Conservation (phyloP, 1,284 basidiomycete genomes). For the Volvariella volvacea region DNA sequence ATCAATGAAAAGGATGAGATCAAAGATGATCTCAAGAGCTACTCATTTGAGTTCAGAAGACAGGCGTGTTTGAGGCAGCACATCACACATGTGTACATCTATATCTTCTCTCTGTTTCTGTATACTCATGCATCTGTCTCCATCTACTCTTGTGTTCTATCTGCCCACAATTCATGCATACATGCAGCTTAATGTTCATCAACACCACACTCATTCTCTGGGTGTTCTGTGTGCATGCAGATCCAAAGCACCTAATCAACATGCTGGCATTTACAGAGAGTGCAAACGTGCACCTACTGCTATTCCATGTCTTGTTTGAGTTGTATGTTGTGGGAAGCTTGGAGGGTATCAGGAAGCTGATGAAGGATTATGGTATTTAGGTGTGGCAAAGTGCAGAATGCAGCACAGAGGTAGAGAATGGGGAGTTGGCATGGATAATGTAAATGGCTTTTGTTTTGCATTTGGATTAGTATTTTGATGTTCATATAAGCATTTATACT, state of each 20-base stretch:
- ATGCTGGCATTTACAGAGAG: conserved; percentile 49
- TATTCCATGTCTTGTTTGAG: conserved; percentile 46
- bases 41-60: conserved; percentile 55
- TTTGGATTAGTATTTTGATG: no score
- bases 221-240: conserved; percentile 46
- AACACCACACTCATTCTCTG: conserved; percentile 54
- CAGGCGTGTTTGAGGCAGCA: conserved; percentile 55
- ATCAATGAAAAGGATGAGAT: conserved; percentile 41
- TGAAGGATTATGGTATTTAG: conserved; percentile 28
- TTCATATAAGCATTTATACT: no score
- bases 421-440: no score
- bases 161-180: no score
- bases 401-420: no score
- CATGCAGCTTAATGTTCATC: conserved; percentile 50
- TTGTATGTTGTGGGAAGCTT: conserved; percentile 24
- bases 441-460: no score
- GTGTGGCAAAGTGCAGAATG: no score
- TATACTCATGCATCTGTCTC: neutral
- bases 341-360: conserved; percentile 24
- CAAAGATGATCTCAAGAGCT: conserved; percentile 41
- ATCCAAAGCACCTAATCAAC: conserved; percentile 46
- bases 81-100: conserved; percentile 42
- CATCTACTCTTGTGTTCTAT: neutral
- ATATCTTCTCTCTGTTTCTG: conserved; percentile 1
- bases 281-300: conserved; percentile 48